Percentiles rank a stretch among this genome's conserved stretches.
Evolutionary conservation across 352 stramenopile genomes (phyloP).

Genomic region (Aphanomyces euteiches): DNA sequence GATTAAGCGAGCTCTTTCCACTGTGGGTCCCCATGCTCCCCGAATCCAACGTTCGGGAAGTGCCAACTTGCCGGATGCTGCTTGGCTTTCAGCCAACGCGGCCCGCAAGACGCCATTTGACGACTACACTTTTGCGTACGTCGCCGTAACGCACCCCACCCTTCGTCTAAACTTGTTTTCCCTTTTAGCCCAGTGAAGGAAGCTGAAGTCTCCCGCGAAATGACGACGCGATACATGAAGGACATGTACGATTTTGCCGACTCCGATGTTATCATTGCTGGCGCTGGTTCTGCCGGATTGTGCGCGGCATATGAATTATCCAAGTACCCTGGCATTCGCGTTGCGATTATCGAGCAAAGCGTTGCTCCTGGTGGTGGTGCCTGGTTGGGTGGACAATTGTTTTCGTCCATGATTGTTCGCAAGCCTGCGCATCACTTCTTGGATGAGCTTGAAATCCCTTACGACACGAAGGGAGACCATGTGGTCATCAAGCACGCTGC

Average conservation of each 20-base stretch:
- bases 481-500: conserved; percentile 65
- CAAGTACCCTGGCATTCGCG: conserved; percentile 54
- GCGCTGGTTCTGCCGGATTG: conserved; percentile 53
- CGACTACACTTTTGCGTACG: conserved; percentile 57
- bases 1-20: conserved; percentile 40
- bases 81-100: conserved; percentile 47
- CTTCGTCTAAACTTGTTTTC: background rate
- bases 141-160: conserved; percentile 12
- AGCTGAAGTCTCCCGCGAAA: conserved; percentile 59
- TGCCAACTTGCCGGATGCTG: conserved; percentile 43
- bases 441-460: conserved; percentile 64
- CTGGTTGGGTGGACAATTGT: conserved; percentile 60
- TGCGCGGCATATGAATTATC: conserved; percentile 59
- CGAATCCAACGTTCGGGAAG: conserved; percentile 45
- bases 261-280: conserved; percentile 62
- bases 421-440: conserved; percentile 59
- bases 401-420: conserved; percentile 66
- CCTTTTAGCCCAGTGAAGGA: conserved; percentile 53
- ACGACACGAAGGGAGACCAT: conserved; percentile 60
- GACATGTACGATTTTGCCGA: conserved; percentile 70
- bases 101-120: conserved; percentile 52
- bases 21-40: conserved; percentile 44
- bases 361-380: conserved; percentile 52
- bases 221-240: conserved; percentile 72
- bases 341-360: conserved; percentile 61